These are phyloP conservation scores for Besnoitia besnoiti DNA, from an alignment of 169 alveolate species.

Conservation along the genomic window DNA sequence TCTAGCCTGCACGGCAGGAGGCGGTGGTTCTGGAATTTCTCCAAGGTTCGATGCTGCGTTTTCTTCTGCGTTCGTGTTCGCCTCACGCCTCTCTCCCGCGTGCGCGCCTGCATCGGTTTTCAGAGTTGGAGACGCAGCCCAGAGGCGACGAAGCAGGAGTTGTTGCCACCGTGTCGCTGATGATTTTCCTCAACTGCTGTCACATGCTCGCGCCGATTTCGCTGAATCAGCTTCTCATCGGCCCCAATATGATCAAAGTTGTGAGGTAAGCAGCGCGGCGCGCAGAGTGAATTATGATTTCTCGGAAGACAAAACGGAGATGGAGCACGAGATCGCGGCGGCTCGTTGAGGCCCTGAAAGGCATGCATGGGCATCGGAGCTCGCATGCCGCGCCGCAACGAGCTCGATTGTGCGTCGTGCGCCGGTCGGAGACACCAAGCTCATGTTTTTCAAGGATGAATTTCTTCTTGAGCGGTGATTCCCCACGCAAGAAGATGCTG, in stretches of 20 bases:
- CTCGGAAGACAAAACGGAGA: background rate
- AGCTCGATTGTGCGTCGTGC: too few relatives aligned
- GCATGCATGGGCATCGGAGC: too few relatives aligned
- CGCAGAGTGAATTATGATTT: too few relatives aligned
- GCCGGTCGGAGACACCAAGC: too few relatives aligned
- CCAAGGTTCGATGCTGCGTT: too few relatives aligned
- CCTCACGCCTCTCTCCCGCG: background rate
- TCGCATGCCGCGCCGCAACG: too few relatives aligned
- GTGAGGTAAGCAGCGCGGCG: slow-evolving; percentile 59
- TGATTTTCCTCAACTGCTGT: slow-evolving; percentile 62
- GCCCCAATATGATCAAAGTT: slow-evolving; percentile 76
- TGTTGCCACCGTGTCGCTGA: slow-evolving; percentile 18
- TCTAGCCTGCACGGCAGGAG: too few relatives aligned
- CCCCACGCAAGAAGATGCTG: background rate
- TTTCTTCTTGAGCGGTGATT: background rate
- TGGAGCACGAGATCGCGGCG: background rate
- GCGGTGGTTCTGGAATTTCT: too few relatives aligned
- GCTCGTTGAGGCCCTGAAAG: too few relatives aligned
- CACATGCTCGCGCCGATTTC: slow-evolving; percentile 73
- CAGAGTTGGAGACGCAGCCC: slow-evolving; percentile 31
- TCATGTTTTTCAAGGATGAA: too few relatives aligned
- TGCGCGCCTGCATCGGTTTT: background rate
- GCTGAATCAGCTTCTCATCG: slow-evolving; percentile 71
- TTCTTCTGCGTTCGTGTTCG: background rate
- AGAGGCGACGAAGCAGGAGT: slow-evolving; percentile 52